Evolutionary conservation across 352 stramenopile genomes (phyloP).

Genomic region (Globisporangium paddicum): DNA sequence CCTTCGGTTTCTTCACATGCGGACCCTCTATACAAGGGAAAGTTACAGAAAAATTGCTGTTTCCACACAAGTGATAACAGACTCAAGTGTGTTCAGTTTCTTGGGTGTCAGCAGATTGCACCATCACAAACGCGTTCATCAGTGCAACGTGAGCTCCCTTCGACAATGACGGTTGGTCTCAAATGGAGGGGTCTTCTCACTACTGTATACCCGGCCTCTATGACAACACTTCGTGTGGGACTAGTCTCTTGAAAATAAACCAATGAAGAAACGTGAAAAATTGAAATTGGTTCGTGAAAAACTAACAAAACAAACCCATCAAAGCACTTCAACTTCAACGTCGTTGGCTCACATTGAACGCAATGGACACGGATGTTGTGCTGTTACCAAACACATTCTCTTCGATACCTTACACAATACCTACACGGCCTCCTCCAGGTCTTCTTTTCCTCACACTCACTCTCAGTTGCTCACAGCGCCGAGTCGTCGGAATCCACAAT

Average conservation of each 20-base stretch:
- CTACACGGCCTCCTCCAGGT: too few species aligned
- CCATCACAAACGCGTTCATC: conserved; percentile 71
- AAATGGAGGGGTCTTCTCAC: background rate
- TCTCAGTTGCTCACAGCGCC: background rate
- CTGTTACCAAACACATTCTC: too few species aligned
- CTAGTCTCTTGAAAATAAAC: background rate
- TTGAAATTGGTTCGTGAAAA: background rate
- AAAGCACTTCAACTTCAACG: too few species aligned
- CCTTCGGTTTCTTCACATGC: background rate
- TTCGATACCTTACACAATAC: too few species aligned
- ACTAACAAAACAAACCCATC: too few species aligned
- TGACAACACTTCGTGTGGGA: conserved; percentile 35
- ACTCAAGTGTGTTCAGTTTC: conserved; percentile 66
- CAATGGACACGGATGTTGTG: too few species aligned
- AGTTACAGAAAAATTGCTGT: conserved; percentile 60
- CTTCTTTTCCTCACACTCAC: too few species aligned
- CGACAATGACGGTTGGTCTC: conserved; percentile 57
- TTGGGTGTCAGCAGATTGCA: conserved; percentile 73
- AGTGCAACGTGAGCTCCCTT: conserved; percentile 62
- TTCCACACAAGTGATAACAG: conserved; percentile 36
- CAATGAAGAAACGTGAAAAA: background rate
- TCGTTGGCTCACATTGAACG: too few species aligned
- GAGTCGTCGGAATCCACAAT: conserved; percentile 9
- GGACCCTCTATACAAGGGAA: conserved; percentile 11
- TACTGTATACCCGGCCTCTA: conserved; percentile 13